Base-by-base conservation (phyloP, 768 basidiomycete genomes). In the Cystofilobasidium capitatum region DNA sequence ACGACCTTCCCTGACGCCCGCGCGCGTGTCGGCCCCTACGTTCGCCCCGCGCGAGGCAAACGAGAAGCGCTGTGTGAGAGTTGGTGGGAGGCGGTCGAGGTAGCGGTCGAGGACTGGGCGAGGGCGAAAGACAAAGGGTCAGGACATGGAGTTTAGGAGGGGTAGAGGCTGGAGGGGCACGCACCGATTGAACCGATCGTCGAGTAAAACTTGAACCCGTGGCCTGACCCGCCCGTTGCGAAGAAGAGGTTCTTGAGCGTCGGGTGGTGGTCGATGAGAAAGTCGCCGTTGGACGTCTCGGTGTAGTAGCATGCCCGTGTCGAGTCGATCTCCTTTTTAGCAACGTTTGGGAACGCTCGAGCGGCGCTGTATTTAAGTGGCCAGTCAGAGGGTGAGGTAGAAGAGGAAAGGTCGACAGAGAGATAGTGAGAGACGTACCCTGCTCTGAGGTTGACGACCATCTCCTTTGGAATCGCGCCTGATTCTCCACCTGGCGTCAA, bases 251-350 rank as follows among this genome's bases (percentile, higher is more conserved):
- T 82, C 9, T 70, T 57, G 26, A 79, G 76, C 22, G 76, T 75
- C 0, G 85, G 84, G 71, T 87, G 83, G 69, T 78, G 83, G 26
- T 91, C 89, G 71, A 97, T 89, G 51, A 94, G 79, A 89, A 91
- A 97, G 76, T 96, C 83, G 3, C 84, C 86, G 73, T 92, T 88
- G 0, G 85, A 81, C 7, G 91, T 85, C 72, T 96, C 92, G 26
- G 87, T 86, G 75, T 96, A 97, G 89, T 89, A 92, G 70, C 44
- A 26, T 29, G 69, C 20, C 36, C 49, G 37, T 22, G 31, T 65
- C 29, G 61, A 26, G 17, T 58, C n/a, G n/a, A n/a, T n/a, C n/a
- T n/a, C n/a, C n/a, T n/a, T n/a, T n/a, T n/a, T n/a, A n/a, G n/a
- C n/a, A n/a, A n/a, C n/a, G n/a, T n/a, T n/a, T n/a, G n/a, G n/a